Conservation (phyloP, 2,329 filamentous ascomycete species). For the Aspergillus ibericus region DNA sequence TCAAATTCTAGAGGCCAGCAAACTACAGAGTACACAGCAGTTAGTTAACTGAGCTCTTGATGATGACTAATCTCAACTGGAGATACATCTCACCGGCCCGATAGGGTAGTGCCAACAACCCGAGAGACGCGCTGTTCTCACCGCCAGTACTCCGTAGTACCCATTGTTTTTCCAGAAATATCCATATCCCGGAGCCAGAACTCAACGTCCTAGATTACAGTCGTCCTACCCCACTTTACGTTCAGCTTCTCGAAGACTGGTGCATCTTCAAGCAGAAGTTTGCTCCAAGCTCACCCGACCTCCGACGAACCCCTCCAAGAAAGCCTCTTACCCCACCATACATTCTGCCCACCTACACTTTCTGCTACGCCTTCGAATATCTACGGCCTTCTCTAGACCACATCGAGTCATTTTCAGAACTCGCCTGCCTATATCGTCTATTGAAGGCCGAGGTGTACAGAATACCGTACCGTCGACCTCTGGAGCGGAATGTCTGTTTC, state of each 20-base stretch:
- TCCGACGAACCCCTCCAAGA: conserved; percentile 26
- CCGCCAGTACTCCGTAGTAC: conserved; percentile 18
- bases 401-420: background rate
- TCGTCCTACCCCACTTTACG: conserved; percentile 12
- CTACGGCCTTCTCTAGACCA: conserved; percentile 7
- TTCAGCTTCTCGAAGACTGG: conserved; percentile 3
- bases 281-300: conserved; percentile 13
- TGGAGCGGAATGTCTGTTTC: conserved; percentile 60
- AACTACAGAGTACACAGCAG: background rate
- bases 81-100: conserved; percentile 13
- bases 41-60: conserved; percentile 8
- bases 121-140: conserved; percentile 17
- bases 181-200: conserved; percentile 8
- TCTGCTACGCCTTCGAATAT: conserved; percentile 18
- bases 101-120: conserved; percentile 13
- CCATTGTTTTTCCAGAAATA: conserved; percentile 9
- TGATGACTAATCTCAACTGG: conserved; percentile 14
- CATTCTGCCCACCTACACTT: conserved; percentile 14
- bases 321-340: conserved; percentile 31
- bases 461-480: conserved; percentile 32
- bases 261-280: conserved; percentile 11
- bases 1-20: background rate
- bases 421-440: background rate
- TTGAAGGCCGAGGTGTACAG: conserved; percentile 18
- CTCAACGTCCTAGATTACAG: conserved; percentile 8